Evolutionary conservation across 192 early-diverging fungal genomes (phyloP).

Genomic region (Coemansia sp.): DNA sequence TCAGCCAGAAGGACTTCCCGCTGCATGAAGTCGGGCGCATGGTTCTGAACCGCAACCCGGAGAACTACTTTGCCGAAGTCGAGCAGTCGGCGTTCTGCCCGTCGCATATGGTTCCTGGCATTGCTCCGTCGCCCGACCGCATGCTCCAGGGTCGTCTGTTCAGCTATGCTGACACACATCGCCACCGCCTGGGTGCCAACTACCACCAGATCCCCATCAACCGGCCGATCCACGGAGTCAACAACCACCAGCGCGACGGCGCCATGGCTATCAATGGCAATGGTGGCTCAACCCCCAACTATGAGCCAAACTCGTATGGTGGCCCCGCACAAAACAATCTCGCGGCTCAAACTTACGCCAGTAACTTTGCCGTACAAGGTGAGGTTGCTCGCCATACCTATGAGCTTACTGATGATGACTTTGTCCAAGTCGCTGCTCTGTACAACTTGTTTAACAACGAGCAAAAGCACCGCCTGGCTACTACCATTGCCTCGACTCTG

Average conservation of each 20-base stretch:
- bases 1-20: slow-evolving; percentile 77
- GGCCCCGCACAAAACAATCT: slow-evolving; percentile 63
- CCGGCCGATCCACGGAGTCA: slow-evolving; percentile 60
- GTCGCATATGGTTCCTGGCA: slow-evolving; percentile 77
- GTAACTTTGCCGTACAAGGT: slow-evolving; percentile 55
- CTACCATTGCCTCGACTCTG: slow-evolving; percentile 64
- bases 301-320: slow-evolving; percentile 70
- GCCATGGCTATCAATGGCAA: slow-evolving; percentile 65
- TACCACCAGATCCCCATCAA: slow-evolving; percentile 84
- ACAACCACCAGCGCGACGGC: slow-evolving; percentile 82
- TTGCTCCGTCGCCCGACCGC: slow-evolving; percentile 75
- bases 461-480: slow-evolving; percentile 63
- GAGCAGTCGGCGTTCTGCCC: slow-evolving; percentile 84
- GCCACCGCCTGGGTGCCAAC: slow-evolving; percentile 80
- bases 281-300: slow-evolving; percentile 65
- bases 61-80: slow-evolving; percentile 85
- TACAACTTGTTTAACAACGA: slow-evolving; percentile 67
- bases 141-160: slow-evolving; percentile 87
- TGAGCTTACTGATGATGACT: slow-evolving; percentile 62
- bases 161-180: slow-evolving; percentile 85
- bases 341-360: slow-evolving; percentile 54
- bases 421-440: slow-evolving; percentile 66
- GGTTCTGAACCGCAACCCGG: slow-evolving; percentile 78
- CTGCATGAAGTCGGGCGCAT: slow-evolving; percentile 76
- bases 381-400: slow-evolving; percentile 64